phyloP scores from a whole-genome alignment of 116 monocot species.

The Iris pallida region DNA sequence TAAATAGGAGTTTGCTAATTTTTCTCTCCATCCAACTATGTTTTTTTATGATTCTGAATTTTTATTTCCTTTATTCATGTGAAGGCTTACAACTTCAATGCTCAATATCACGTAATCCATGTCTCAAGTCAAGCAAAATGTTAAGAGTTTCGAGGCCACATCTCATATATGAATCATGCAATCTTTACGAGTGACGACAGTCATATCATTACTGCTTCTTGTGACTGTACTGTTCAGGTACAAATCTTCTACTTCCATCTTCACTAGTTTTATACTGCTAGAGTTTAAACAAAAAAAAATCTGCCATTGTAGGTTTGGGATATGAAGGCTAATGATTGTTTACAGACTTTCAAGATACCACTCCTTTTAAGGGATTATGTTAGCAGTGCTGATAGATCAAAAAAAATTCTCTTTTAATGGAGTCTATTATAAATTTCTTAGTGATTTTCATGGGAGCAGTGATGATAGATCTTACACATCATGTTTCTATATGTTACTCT shows the following conservation, averaged over 20 bases:
- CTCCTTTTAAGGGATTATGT: constrained; percentile 77
- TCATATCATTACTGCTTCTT: constrained; percentile 90
- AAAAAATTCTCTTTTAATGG: background rate
- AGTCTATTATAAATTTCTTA: background rate
- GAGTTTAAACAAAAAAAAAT: constrained; percentile 1
- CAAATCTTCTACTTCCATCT: background rate
- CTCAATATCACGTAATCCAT: constrained; percentile 64
- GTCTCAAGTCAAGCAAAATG: constrained; percentile 88
- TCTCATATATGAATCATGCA: constrained; percentile 93
- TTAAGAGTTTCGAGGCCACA: constrained; percentile 96
- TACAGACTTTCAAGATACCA: constrained; percentile 96
- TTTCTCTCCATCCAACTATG: too few relatives aligned
- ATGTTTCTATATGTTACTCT: constrained; percentile 7
- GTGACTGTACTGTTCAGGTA: constrained; percentile 97
- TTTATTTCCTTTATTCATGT: constrained; percentile 1
- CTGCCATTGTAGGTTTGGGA: constrained; percentile 79
- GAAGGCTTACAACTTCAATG: too few relatives aligned
- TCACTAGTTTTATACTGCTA: background rate
- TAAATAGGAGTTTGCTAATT: background rate
- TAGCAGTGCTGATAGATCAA: too few relatives aligned
- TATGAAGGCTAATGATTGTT: constrained; percentile 89
- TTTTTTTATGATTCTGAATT: background rate
- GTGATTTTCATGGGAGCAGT: background rate
- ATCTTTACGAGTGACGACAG: constrained; percentile 82
- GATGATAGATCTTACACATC: background rate